A percentile compares a stretch with the other conserved stretches of the same genome.
Evolutionary conservation across 495 filamentous ascomycete genomes (phyloP).

Genomic region (Sabuloglossum arenarium): DNA sequence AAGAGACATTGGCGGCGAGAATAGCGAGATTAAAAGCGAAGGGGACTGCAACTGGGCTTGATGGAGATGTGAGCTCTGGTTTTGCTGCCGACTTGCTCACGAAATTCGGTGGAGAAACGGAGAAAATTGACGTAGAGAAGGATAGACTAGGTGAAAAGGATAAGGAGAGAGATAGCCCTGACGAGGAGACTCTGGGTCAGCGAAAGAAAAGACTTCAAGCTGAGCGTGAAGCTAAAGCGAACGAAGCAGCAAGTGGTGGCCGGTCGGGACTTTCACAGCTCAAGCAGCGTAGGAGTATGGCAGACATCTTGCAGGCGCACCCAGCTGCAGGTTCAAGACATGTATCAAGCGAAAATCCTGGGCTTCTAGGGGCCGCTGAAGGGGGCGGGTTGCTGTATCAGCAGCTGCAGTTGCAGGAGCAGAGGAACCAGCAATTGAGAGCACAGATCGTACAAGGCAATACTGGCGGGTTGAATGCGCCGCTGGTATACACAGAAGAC

Average conservation of each 20-base stretch:
- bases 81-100: conserved; percentile 65
- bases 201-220: conserved; percentile 60
- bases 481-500: not conserved
- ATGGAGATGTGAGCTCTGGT: conserved; percentile 32
- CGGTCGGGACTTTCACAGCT: conserved; percentile 15
- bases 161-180: conserved; percentile 16
- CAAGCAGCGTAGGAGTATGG: conserved; percentile 36
- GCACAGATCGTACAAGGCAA: not conserved
- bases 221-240: conserved; percentile 36
- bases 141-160: conserved; percentile 8
- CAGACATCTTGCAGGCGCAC: conserved; percentile 42
- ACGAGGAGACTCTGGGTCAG: conserved; percentile 80
- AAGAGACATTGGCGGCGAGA: conserved; percentile 62
- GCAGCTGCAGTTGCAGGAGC: not conserved
- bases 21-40: conserved; percentile 42
- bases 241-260: conserved; percentile 15
- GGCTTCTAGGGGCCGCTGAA: not conserved
- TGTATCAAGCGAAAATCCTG: conserved; percentile 4
- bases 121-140: conserved; percentile 5
- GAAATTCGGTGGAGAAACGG: conserved; percentile 38
- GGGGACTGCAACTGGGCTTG: conserved; percentile 12
- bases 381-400: not conserved
- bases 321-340: conserved; percentile 21
- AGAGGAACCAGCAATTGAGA: not conserved
- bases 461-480: not conserved